Evolutionary conservation across 2,329 filamentous ascomycete genomes (phyloP), one percentile per base, ranked within the genome.

Genomic region (Fusarium sp.): DNA sequence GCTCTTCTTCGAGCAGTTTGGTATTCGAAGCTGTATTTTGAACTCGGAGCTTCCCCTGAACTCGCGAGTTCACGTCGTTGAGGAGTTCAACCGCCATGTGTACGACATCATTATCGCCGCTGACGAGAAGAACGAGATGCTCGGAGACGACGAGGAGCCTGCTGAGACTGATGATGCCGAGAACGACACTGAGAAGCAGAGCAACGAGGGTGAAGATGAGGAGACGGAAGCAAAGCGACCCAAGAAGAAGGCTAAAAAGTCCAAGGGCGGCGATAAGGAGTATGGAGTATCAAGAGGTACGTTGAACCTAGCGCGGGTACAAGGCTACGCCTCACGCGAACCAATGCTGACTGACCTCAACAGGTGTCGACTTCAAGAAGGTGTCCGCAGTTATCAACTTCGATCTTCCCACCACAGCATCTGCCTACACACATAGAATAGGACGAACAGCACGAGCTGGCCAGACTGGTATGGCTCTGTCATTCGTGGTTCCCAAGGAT

Each of bases 101-200:
- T 99, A 99, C 84, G 95, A 99, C 75, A 98, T 98, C 67, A 94
- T 99, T 72, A 97, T 99, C 74, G 96, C 96, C 1, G 94, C 93
- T 1, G 96, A 99, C 74, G 94, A 97, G 77, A 91, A 97, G 78
- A 91, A 92, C 70, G 94, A 97, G 77, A 88, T 97, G 13, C 79
- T 97, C 13, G 93, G 92, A 14, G 86, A 89, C 21, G 88, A 90
- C 55, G 84, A 85, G 10, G 77, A 89, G 62, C 74, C 78, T 37
- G 76, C 79, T 19, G 77, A 79, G 25, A 80, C 82, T 37, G 77
- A 76, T 39, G 75, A 84, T 74, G 76, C 73, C 41, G 73, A 76
- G 21, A 73, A 74, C 18, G 69, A 74, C 19, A 65, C 34, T 19
- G 55, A 71, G 43, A 63, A 65, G 26, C 25, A 52, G n/a, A 30